phyloP scores from a whole-genome alignment of 768 basidiomycete genomes.

The Lanmaoa pseudosensibilis region DNA sequence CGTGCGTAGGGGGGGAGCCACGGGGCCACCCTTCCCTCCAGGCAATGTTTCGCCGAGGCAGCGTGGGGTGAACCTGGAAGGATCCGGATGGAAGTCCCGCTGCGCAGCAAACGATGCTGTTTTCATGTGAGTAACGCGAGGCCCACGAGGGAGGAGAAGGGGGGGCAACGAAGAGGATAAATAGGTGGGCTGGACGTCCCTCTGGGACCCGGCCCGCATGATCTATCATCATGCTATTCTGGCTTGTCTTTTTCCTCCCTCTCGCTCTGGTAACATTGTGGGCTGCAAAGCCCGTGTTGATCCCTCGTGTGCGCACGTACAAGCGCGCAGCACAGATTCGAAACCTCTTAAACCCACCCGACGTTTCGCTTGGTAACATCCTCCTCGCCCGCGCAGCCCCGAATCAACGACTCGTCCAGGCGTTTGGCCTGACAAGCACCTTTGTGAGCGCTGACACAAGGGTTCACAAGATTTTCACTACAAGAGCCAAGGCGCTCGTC shows the following conservation, averaged over 20 bases:
- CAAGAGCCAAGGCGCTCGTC: slow-evolving; percentile 24
- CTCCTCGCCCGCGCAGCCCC: slow-evolving; percentile 23
- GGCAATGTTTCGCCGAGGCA: not conserved
- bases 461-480: slow-evolving; percentile 31
- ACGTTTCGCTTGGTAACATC: slow-evolving; percentile 8
- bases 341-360: slow-evolving; percentile 16
- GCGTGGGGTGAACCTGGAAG: not conserved
- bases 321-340: slow-evolving; percentile 3
- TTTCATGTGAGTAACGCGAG: not conserved
- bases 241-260: not conserved
- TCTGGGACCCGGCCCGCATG: not conserved
- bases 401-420: slow-evolving; percentile 25
- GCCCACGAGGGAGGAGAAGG: not conserved
- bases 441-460: slow-evolving; percentile 45
- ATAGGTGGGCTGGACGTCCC: slow-evolving; percentile 1
- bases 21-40: not conserved
- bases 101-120: not conserved
- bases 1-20: not conserved
- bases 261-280: not conserved
- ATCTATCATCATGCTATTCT: slow-evolving; percentile 3
- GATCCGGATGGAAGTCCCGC: not conserved
- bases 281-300: not conserved
- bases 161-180: not conserved
- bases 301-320: slow-evolving; percentile 13
- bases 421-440: slow-evolving; percentile 43